phyloP scores from a whole-genome alignment of 257 asterid genomes.

The Nicotiana tabacum region DNA sequence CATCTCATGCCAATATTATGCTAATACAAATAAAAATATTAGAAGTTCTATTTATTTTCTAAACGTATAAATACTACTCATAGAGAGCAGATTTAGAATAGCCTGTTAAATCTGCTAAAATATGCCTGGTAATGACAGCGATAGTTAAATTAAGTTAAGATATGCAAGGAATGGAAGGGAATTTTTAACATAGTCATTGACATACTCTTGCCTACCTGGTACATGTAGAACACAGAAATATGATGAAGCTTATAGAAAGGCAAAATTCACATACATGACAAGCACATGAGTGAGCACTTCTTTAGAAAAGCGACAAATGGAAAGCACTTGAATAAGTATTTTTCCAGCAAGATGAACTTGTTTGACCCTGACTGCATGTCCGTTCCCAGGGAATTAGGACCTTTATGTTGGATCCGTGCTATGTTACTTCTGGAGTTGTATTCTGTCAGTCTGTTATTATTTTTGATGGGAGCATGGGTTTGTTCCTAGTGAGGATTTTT shows the following conservation, averaged over 20 bases:
- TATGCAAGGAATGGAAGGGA: not conserved
- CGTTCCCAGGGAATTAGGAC: not conserved
- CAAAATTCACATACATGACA: not conserved
- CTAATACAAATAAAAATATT: too few relatives aligned
- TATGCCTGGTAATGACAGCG: not conserved
- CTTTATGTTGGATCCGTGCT: not conserved
- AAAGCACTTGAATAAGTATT: conserved; percentile 3
- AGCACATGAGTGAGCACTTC: not conserved
- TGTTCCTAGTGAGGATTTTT: not conserved
- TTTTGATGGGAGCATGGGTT: not conserved
- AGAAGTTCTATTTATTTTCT: too few relatives aligned
- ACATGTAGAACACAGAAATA: not conserved
- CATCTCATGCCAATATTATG: too few relatives aligned
- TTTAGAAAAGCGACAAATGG: not conserved
- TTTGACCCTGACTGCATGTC: not conserved
- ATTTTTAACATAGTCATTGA: not conserved
- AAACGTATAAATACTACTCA: too few relatives aligned
- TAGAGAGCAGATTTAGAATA: not conserved
- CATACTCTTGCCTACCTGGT: not conserved
- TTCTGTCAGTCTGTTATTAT: not conserved
- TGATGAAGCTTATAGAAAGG: not conserved
- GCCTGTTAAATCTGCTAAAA: not conserved
- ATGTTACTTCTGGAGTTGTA: not conserved
- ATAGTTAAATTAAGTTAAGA: not conserved
- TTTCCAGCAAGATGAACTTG: not conserved